A percentile compares a stretch with the other conserved stretches of the same genome.
These are phyloP conservation scores for Ensete glaucum DNA, from an alignment of 176 grass and related monocot genomes.

Conservation along the genomic window DNA sequence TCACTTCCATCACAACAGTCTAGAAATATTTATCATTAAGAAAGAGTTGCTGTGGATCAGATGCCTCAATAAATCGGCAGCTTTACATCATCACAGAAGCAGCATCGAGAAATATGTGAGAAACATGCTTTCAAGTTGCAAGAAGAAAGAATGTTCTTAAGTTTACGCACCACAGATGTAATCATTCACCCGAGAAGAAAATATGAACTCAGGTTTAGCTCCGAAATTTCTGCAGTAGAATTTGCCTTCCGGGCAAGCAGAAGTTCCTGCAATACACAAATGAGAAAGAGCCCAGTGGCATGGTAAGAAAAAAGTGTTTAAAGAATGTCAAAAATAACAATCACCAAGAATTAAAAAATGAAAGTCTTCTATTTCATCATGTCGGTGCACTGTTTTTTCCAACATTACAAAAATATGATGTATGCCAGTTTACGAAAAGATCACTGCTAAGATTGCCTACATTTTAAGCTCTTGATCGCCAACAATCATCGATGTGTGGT, in stretches of 20 bases:
- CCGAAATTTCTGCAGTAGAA: conserved; percentile 81
- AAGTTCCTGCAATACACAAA: conserved; percentile 49
- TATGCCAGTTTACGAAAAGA: no score
- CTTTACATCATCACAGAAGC: not conserved
- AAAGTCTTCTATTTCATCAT: no score
- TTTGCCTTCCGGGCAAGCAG: conserved; percentile 81
- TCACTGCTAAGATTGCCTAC: no score
- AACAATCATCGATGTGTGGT: no score
- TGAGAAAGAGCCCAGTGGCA: not conserved
- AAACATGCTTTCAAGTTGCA: not conserved
- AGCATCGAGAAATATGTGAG: not conserved
- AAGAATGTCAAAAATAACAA: no score
- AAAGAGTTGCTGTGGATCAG: not conserved
- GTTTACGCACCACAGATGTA: conserved; percentile 63
- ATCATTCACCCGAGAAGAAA: conserved; percentile 96
- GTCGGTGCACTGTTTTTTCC: no score
- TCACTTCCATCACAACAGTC: conserved; percentile 99
- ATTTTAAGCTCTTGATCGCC: no score
- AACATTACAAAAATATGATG: no score
- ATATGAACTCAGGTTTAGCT: conserved; percentile 58
- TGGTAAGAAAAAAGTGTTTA: no score
- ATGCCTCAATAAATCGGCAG: no score
- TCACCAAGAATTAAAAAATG: no score
- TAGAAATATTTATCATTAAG: conserved; percentile 23
- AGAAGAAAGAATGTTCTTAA: not conserved